These are phyloP conservation scores for Colletotrichum sp. DNA, from an alignment of 2,329 filamentous ascomycete species.

Conservation along the genomic window DNA sequence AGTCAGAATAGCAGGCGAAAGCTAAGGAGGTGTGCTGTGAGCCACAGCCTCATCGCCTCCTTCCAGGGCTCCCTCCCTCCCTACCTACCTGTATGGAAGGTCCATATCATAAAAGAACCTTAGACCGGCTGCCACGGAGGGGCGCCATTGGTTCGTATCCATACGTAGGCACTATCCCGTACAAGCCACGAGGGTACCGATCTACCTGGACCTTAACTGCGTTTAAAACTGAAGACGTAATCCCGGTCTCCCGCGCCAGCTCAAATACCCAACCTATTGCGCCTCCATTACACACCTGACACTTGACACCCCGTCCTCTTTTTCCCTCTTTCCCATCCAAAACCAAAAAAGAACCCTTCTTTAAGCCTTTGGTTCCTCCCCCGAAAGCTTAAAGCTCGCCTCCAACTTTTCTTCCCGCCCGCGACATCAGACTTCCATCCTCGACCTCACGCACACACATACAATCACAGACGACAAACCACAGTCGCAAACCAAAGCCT, in stretches of 20 bases:
- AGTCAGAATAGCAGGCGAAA: neutral
- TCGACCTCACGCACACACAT: neutral
- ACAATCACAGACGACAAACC: neutral
- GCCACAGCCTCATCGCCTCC: neutral
- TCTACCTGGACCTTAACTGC: neutral
- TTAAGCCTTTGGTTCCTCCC: neutral
- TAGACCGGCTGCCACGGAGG: neutral
- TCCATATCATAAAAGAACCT: neutral
- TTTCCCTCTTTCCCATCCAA: neutral
- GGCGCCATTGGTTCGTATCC: neutral
- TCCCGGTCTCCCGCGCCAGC: neutral
- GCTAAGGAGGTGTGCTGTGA: neutral
- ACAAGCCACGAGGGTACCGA: neutral
- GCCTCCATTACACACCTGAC: slow-evolving; percentile 13
- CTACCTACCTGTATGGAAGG: neutral
- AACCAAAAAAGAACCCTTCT: neutral
- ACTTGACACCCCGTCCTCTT: neutral
- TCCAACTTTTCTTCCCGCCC: neutral
- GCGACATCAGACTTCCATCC: neutral
- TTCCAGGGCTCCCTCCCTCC: neutral
- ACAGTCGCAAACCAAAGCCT: neutral
- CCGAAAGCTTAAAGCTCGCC: neutral
- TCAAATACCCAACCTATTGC: slow-evolving; percentile 8
- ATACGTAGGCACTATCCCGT: neutral
- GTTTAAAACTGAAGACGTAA: slow-evolving; percentile 8